Percentiles rank a stretch among this genome's conserved stretches.
Evolutionary conservation across 306 rosid genomes (phyloP).

Genomic region (Quercus dentata): DNA sequence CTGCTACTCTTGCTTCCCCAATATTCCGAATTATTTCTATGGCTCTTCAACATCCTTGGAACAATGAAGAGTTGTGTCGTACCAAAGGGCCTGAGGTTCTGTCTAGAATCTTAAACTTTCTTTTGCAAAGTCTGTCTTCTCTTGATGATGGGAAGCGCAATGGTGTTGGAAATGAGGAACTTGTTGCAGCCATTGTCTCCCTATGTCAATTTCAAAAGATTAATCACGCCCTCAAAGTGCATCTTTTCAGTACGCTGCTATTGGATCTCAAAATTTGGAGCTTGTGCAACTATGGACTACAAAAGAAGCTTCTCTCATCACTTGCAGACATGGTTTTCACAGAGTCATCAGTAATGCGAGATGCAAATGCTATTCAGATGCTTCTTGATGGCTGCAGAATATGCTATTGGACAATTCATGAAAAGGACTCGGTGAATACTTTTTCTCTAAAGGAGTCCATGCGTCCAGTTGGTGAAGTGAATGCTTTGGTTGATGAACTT

Average conservation of each 20-base stretch:
- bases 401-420: constrained; percentile 89
- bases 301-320: constrained; percentile 95
- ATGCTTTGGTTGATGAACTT: constrained; percentile 97
- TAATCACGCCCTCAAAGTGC: constrained; percentile 79
- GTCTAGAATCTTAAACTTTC: constrained; percentile 85
- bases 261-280: constrained; percentile 94
- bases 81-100: constrained; percentile 94
- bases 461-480: constrained; percentile 87
- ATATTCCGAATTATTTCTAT: constrained; percentile 73
- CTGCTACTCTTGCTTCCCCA: constrained; percentile 80
- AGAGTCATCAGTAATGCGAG: constrained; percentile 82
- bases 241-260: constrained; percentile 75
- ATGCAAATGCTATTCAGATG: constrained; percentile 96
- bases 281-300: constrained; percentile 92
- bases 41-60: constrained; percentile 75
- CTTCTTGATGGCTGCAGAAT: constrained; percentile 96
- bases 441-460: constrained; percentile 59
- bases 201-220: constrained; percentile 82
- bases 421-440: constrained; percentile 80
- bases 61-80: constrained; percentile 82
- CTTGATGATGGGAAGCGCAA: constrained; percentile 59
- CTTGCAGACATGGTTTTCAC: constrained; percentile 99
- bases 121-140: constrained; percentile 71
- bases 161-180: constrained; percentile 89
- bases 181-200: constrained; percentile 85